Base-by-base conservation (phyloP, 2,329 filamentous ascomycete species). In the Coniochaeta sp. region DNA sequence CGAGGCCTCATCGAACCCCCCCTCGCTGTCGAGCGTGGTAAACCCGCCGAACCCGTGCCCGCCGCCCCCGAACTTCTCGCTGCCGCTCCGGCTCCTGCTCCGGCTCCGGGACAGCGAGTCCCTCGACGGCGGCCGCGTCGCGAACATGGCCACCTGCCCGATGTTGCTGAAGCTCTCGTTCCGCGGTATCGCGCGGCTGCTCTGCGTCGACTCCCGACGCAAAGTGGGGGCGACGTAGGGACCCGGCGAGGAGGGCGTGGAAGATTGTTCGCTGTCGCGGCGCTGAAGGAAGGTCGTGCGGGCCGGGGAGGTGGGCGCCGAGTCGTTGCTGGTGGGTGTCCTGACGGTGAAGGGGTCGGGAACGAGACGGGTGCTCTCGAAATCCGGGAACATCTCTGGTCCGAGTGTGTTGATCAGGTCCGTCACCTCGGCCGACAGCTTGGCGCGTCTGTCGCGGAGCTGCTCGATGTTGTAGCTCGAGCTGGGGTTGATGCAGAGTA, bases 321-420 rank as follows among this genome's bases (percentile, higher is more conserved):
- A 65, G 6, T 72, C 70, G 31, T 61, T 71, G 56, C 72, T 68
- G 1, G 59, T 52, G 1, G 64, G 51, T 14, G 63, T 56, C 22
- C 63, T 65, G 7, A 71, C 70, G 30, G 61, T 71, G 56, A 72
- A 68, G 1, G 79, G 71, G 56, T 85, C 81, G 3, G 77, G 73
- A 26, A 92, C 73, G 52, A 94, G 79, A 30, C 89, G 82, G 12
- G 82, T 79, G 56, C 85, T 80, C 61, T 94, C 89, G 64, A 96
- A 99, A 72, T 99, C 94, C n/a, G 91, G 86, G 72, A 95, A 99
- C 74, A 99, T 86, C 65, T 97, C 91, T 0, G 94, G 94, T 0
- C 94, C 94, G 12, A 99, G 83, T 16, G 88, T 90, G 69, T 99
- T 97, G 76, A 99, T 96, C 46, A 95, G 78, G 3, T 94, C 83